Conservation (phyloP, 352 stramenopile species). For the Phytophthora pinifolia region DNA sequence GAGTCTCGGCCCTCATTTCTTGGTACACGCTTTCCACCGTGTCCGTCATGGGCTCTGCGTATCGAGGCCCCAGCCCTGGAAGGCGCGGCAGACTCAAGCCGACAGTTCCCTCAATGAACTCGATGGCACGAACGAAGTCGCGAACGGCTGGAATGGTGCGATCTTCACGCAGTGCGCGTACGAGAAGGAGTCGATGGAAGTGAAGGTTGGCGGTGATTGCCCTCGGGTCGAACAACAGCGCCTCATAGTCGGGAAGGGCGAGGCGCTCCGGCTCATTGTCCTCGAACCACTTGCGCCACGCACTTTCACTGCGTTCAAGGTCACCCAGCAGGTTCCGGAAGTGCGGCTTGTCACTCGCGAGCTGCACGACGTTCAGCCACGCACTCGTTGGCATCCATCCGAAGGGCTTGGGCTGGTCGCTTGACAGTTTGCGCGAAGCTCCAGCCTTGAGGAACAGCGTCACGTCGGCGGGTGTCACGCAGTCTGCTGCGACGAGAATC, state of each 20-base stretch:
- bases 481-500: constrained; percentile 71
- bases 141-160: constrained; percentile 68
- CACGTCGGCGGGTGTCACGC: constrained; percentile 53
- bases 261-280: constrained; percentile 75
- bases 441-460: constrained; percentile 75
- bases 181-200: constrained; percentile 70
- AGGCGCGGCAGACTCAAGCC: constrained; percentile 34
- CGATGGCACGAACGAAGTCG: constrained; percentile 66
- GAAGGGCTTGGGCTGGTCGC: constrained; percentile 76
- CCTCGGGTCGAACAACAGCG: constrained; percentile 60
- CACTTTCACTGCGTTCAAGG: constrained; percentile 65
- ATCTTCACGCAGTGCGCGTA: constrained; percentile 72
- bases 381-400: constrained; percentile 60
- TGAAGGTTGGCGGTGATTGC: constrained; percentile 63
- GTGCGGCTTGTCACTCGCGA: constrained; percentile 63
- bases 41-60: constrained; percentile 67
- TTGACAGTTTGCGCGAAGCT: constrained; percentile 55
- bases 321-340: constrained; percentile 67
- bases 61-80: constrained; percentile 61
- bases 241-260: constrained; percentile 69
- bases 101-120: constrained; percentile 52
- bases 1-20: constrained; percentile 66
- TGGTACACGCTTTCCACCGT: constrained; percentile 69
- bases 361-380: constrained; percentile 73
- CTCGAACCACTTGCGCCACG: constrained; percentile 80